A percentile compares a stretch with the other conserved stretches of the same genome.
These are phyloP conservation scores for Thelonectria rubi DNA, from an alignment of 2,329 filamentous ascomycete genomes.

Conservation along the genomic window DNA sequence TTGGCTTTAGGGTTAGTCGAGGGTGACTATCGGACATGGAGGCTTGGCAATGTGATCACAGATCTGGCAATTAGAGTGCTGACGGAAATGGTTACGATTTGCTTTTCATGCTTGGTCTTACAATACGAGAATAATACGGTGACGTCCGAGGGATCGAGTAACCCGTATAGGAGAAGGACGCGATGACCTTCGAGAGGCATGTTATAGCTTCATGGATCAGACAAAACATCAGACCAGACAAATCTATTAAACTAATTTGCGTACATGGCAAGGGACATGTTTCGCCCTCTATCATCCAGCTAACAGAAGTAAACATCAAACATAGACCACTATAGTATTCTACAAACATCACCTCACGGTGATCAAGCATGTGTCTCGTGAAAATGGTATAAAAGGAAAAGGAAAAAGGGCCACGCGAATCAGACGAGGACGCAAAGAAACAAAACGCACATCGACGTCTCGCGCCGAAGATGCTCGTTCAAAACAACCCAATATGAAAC, in stretches of 20 bases:
- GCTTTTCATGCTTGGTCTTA: neutral
- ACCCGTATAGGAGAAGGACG: no score
- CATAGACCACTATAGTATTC: neutral
- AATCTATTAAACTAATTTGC: no score
- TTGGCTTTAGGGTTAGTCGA: neutral
- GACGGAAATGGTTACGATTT: neutral
- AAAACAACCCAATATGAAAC: constrained; percentile 18
- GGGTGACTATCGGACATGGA: neutral
- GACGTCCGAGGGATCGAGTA: no score
- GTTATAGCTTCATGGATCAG: no score
- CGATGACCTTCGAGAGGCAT: no score
- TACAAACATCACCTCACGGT: constrained; percentile 4
- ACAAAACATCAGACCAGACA: no score
- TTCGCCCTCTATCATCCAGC: no score
- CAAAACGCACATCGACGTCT: constrained; percentile 26
- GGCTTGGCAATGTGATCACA: neutral
- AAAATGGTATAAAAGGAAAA: constrained; percentile 25
- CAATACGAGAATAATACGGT: neutral
- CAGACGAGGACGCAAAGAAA: constrained; percentile 25
- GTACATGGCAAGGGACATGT: no score
- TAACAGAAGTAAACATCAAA: neutral
- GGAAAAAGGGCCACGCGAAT: constrained; percentile 11
- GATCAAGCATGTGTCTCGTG: constrained; percentile 13
- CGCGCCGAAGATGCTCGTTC: constrained; percentile 27
- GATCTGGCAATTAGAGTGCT: neutral